These are phyloP conservation scores for Kodamaea fungicola DNA, from an alignment of 1,139 yeast genomes.

Conservation along the genomic window DNA sequence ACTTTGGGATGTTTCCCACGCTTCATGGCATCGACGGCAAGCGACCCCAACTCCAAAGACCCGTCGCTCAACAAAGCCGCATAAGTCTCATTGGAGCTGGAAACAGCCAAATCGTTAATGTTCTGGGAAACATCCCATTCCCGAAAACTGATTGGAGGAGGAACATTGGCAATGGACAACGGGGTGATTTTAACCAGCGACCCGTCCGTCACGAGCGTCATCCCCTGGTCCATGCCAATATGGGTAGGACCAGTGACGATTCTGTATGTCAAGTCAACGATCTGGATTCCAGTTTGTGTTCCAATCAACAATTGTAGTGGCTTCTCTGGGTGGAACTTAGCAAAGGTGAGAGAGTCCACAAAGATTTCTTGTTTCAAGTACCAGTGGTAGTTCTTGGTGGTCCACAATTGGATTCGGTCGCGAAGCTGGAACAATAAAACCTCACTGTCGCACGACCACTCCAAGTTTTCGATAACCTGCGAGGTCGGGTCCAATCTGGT, in stretches of 20 bases:
- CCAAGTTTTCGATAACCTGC: constrained; percentile 48
- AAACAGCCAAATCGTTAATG: constrained; percentile 63
- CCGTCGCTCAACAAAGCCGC: constrained; percentile 53
- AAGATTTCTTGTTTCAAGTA: constrained; percentile 77
- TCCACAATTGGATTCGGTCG: constrained; percentile 78
- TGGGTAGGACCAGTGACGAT: constrained; percentile 66
- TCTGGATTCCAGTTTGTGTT: constrained; percentile 47
- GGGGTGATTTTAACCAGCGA: constrained; percentile 74
- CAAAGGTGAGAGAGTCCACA: constrained; percentile 31
- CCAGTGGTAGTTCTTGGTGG: constrained; percentile 93
- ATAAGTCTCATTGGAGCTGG: constrained; percentile 53
- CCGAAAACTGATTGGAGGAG: constrained; percentile 88
- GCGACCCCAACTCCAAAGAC: constrained; percentile 21
- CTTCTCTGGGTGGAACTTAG: constrained; percentile 88
- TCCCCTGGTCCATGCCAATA: constrained; percentile 71
- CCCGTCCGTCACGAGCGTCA: constrained; percentile 82
- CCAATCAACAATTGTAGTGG: constrained; percentile 73
- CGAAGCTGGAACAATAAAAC: constrained; percentile 64
- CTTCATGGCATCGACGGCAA: constrained; percentile 28
- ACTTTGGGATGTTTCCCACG: constrained; percentile 48
- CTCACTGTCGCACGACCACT: constrained; percentile 86
- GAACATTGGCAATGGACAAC: constrained; percentile 78
- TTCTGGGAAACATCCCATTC: constrained; percentile 51
- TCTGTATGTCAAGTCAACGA: constrained; percentile 67
- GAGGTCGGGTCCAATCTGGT: constrained; percentile 54